Evolutionary conservation across 192 early-diverging fungal species (phyloP), one percentile per base, ranked within the genome.

Genomic region (Coemansia aciculifera): DNA sequence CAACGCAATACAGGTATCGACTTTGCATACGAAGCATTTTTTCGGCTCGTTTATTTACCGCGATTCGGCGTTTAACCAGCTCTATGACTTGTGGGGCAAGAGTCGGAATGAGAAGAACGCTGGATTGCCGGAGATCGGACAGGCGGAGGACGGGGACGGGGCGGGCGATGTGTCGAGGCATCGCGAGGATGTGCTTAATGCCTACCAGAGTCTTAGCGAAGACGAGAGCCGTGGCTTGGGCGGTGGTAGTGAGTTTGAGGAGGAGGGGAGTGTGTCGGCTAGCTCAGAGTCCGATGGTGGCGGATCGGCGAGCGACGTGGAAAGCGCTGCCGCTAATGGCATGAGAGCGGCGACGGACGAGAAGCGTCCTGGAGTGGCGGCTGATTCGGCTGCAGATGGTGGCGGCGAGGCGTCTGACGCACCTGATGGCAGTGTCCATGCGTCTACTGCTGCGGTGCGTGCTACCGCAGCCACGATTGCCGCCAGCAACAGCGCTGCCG

Each of bases 11-110:
- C 86, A 89, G 73, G 82, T 96, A 24, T 86, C 89, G n/a, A 93
- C 93, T 48, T 68, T 81, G 42, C 85, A 85, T 56, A 80, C 85
- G 48, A 91, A 86, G 81, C 89, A 94, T 63, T 90, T 90, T 40
- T 96, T 96, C 63, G 88, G 90, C 5, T 96, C 94, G 4, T 94
- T 96, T 63, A 77, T 96, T 5, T 90, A 90, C 40, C 92, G 94
- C 59, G 94, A 96, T 54, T 85, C 83, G 32, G 90, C 88, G 0
- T 90, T 88, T 52, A 90, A 91, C 70, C 75, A 90, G 69, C 79
- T 94, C 6, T 82, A 86, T 64, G 90, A 90, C 24, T 62, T 90
- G 62, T 91, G 91, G 90, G 56, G 64, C 17, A 81, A 79, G 68
- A 77, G 67, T 34, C 51, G 75, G 21, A 74, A 59, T 29, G 80